Conservation (phyloP, 768 basidiomycete species). For the Suillus plorans region DNA sequence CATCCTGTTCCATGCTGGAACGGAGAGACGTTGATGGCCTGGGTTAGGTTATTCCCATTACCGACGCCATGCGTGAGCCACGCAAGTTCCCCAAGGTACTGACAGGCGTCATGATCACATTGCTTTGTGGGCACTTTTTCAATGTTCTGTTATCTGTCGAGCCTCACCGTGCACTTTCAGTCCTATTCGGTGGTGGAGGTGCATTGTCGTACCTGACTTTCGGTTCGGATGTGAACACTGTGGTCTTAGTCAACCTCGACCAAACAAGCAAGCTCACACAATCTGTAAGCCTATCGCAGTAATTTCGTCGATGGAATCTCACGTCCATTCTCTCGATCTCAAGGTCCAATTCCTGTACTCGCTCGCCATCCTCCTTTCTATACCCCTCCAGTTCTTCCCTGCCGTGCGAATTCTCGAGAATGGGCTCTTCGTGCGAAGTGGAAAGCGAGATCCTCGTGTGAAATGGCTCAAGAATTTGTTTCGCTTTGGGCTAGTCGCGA, state of each 20-base stretch:
- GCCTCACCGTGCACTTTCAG: conserved; percentile 31
- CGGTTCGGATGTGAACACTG: conserved; percentile 84
- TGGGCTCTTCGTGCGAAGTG: conserved; percentile 84
- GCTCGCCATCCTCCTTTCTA: conserved; percentile 89
- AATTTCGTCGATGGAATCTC: conserved; percentile 3
- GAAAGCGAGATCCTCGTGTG: conserved; percentile 75
- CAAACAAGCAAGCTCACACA: conserved; percentile 83
- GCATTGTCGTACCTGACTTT: conserved; percentile 86
- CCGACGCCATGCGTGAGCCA: conserved; percentile 95
- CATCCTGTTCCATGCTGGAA: not conserved
- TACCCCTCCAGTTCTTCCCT: conserved; percentile 96
- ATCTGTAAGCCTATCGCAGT: conserved; percentile 51
- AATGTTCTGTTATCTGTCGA: not conserved
- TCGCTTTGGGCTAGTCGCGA: conserved; percentile 68
- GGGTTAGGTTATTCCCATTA: conserved; percentile 86
- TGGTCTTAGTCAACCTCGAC: conserved; percentile 93
- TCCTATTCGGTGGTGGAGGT: conserved; percentile 88
- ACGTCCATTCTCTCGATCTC: conserved; percentile 1
- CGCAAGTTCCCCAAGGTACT: conserved; percentile 87
- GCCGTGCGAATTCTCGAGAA: conserved; percentile 98
- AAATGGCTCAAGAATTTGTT: conserved; percentile 98
- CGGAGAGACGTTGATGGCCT: conserved; percentile 5
- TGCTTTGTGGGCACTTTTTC: conserved; percentile 51
- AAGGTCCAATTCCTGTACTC: conserved; percentile 86
- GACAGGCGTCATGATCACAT: conserved; percentile 88